Conservation (phyloP, 331 rosid genomes). For the Quercus phellos region DNA sequence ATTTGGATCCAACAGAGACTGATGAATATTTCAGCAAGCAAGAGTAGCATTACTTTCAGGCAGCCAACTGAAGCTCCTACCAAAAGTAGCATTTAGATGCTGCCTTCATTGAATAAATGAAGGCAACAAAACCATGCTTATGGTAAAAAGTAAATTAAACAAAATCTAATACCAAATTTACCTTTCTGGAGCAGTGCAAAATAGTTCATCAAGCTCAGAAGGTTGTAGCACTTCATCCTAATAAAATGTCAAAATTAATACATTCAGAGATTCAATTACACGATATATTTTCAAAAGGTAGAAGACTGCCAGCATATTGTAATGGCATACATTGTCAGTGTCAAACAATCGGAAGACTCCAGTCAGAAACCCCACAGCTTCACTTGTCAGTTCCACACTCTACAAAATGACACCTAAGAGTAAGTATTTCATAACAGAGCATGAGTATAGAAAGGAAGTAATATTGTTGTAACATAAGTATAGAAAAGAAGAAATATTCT, state of each 20-base stretch:
- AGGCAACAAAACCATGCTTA: constrained; percentile 3
- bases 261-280: constrained; percentile 20
- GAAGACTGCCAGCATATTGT: constrained; percentile 25
- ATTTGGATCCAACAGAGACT: constrained; percentile 2
- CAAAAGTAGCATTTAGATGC: constrained; percentile 7
- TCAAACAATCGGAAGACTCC: constrained; percentile 81
- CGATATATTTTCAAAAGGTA: constrained; percentile 1
- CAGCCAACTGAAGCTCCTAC: not conserved
- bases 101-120: not conserved
- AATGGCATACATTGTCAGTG: constrained; percentile 59
- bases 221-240: constrained; percentile 82
- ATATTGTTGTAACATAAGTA: too few relatives aligned
- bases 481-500: not conserved
- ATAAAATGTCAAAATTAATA: constrained; percentile 26
- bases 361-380: constrained; percentile 79
- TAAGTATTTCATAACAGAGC: constrained; percentile 6
- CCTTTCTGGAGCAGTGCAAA: constrained; percentile 93
- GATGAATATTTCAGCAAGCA: not conserved
- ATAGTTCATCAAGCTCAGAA: constrained; percentile 68
- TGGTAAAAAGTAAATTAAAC: not conserved
- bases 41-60: constrained; percentile 5
- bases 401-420: constrained; percentile 33
- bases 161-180: constrained; percentile 18
- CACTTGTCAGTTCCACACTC: constrained; percentile 87
- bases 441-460: not conserved